Percentiles rank a stretch among this genome's conserved stretches.
These are phyloP conservation scores for Hibiscus tridactylites DNA, from an alignment of 345 rosid genomes.

Conservation along the genomic window DNA sequence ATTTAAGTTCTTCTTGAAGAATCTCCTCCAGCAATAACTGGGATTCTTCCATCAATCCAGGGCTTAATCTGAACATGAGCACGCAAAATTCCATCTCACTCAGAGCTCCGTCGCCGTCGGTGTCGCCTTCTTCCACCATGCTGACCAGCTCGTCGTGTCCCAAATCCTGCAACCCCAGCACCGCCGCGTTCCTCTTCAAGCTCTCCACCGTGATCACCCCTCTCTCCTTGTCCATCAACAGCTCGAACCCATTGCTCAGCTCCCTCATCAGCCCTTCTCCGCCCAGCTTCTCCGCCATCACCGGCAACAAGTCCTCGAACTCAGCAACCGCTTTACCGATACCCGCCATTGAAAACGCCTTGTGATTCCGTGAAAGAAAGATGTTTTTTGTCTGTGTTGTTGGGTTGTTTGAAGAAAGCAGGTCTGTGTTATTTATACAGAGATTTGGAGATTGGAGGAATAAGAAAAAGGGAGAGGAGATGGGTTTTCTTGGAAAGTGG, in stretches of 20 bases:
- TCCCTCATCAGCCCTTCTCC: conserved; percentile 45
- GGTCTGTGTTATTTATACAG: not conserved
- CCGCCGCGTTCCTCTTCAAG: conserved; percentile 33
- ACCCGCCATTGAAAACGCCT: conserved; percentile 11
- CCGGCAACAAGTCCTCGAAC: conserved; percentile 45
- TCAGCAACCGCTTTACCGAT: conserved; percentile 14
- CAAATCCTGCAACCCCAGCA: conserved; percentile 33
- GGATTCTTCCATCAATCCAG: conserved; percentile 49
- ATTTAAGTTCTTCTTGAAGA: conserved; percentile 7
- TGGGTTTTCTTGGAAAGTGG: conserved; percentile 26
- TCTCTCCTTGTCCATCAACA: conserved; percentile 39
- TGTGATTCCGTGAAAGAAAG: not conserved
- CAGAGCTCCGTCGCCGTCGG: conserved; percentile 43
- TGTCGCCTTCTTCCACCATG: conserved; percentile 49
- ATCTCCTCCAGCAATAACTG: conserved; percentile 29
- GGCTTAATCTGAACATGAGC: conserved; percentile 53
- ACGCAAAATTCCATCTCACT: conserved; percentile 50
- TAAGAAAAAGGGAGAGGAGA: not conserved
- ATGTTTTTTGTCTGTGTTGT: not conserved
- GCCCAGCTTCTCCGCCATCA: conserved; percentile 47
- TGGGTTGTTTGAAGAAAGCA: not conserved
- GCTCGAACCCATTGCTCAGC: conserved; percentile 43
- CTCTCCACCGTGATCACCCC: conserved; percentile 45
- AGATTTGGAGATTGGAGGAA: not conserved
- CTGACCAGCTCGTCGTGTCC: conserved; percentile 31